phyloP scores from a whole-genome alignment of 2,329 filamentous ascomycete species.

The Colletotrichum noveboracense region DNA sequence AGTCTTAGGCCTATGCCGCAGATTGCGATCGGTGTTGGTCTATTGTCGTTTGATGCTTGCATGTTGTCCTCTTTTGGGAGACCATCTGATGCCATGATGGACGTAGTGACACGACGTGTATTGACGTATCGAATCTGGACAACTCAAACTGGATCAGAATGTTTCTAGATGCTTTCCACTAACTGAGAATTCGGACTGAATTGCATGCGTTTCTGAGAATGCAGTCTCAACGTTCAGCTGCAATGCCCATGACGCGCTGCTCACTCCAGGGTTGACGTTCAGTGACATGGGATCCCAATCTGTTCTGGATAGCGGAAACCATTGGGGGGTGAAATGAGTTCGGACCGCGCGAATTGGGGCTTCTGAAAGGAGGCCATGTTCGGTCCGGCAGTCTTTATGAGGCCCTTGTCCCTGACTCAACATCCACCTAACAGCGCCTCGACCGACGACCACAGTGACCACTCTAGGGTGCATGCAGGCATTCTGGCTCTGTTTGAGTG shows the following conservation, averaged over 20 bases:
- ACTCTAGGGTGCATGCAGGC: neutral
- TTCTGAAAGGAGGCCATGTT: neutral
- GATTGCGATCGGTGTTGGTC: neutral
- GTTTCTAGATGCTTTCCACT: neutral
- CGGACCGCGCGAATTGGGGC: neutral
- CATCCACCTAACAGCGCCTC: neutral
- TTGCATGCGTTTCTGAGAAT: neutral
- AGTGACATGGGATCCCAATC: neutral
- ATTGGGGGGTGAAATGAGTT: neutral
- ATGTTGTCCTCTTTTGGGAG: neutral
- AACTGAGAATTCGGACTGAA: neutral
- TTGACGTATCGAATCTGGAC: neutral
- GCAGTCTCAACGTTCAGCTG: neutral
- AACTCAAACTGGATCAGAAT: neutral
- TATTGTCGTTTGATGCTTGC: neutral
- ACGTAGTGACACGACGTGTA: neutral
- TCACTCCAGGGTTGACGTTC: neutral
- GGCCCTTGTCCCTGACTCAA: neutral
- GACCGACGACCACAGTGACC: neutral
- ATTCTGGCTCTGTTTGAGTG: neutral
- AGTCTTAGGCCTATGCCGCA: slow-evolving; percentile 15
- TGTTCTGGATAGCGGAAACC: neutral
- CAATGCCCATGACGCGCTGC: neutral
- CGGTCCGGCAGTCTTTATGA: neutral
- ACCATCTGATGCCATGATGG: neutral